A percentile compares a stretch with the other conserved stretches of the same genome.
Evolutionary conservation across 768 basidiomycete species (phyloP).

Genomic region (Galerina sulciceps): DNA sequence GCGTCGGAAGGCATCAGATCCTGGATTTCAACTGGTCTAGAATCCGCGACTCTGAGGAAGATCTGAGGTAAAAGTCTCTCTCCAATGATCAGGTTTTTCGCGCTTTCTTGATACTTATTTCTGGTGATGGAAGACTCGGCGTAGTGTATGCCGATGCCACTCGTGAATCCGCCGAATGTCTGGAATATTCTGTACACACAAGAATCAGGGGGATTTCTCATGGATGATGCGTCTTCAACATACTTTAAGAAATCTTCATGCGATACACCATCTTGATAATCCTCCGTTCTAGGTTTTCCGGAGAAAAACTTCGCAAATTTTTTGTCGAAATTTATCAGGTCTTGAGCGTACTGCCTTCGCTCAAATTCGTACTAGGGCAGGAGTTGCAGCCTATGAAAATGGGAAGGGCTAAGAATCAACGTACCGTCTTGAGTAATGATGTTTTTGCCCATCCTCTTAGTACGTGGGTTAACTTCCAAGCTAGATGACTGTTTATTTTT

Average conservation of each 20-base stretch:
- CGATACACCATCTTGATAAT: slow-evolving; percentile 52
- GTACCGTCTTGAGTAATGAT: slow-evolving; percentile 53
- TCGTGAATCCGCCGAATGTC: slow-evolving; percentile 57
- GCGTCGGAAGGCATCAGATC: slow-evolving; percentile 55
- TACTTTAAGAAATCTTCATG: slow-evolving; percentile 54
- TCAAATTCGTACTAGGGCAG: slow-evolving; percentile 67
- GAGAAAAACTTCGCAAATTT: slow-evolving; percentile 70
- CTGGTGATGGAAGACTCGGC: slow-evolving; percentile 48
- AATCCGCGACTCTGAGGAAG: slow-evolving; percentile 54
- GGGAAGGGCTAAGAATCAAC: not conserved
- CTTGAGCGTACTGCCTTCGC: slow-evolving; percentile 68
- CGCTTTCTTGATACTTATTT: slow-evolving; percentile 37
- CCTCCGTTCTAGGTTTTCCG: slow-evolving; percentile 59
- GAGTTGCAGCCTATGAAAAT: not conserved
- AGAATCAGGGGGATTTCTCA: not conserved
- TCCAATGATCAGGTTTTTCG: slow-evolving; percentile 49
- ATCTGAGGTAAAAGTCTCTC: slow-evolving; percentile 55
- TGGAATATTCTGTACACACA: slow-evolving; percentile 46
- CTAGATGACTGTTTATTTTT: slow-evolving; percentile 25
- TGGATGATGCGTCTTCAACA: not conserved
- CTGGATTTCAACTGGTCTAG: slow-evolving; percentile 54
- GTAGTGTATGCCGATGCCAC: slow-evolving; percentile 61
- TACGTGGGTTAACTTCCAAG: slow-evolving; percentile 66
- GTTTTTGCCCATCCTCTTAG: slow-evolving; percentile 57
- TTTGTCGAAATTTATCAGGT: slow-evolving; percentile 74